Conservation (phyloP, 2,329 filamentous ascomycete species). For the Thielaviopsis euricoi region DNA sequence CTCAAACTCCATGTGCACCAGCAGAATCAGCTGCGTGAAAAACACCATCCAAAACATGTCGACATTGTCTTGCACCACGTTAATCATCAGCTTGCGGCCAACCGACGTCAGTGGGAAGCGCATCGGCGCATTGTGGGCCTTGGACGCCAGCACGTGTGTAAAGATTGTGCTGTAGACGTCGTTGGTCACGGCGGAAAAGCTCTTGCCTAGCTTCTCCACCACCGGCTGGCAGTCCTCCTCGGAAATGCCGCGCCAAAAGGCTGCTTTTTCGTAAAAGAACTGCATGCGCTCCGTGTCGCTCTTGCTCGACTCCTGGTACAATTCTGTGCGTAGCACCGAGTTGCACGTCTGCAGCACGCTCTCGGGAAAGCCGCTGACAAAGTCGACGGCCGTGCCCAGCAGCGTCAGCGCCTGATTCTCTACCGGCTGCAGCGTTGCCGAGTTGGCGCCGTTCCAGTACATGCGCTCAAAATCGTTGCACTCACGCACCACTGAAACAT, state of each 20-base stretch:
- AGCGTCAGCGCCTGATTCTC: constrained; percentile 42
- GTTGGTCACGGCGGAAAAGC: constrained; percentile 41
- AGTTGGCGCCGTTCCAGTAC: constrained; percentile 26
- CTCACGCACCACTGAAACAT: constrained; percentile 59
- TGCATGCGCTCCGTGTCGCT: constrained; percentile 61
- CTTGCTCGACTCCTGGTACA: constrained; percentile 56
- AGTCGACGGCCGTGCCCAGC: constrained; percentile 51
- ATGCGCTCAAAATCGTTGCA: constrained; percentile 66
- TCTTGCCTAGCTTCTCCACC: constrained; percentile 49
- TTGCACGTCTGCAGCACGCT: constrained; percentile 52
- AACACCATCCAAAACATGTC: constrained; percentile 57
- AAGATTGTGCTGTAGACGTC: constrained; percentile 37
- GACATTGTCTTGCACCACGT: constrained; percentile 63
- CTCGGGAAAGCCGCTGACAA: constrained; percentile 54
- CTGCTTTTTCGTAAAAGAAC: constrained; percentile 60
- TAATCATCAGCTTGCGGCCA: constrained; percentile 58
- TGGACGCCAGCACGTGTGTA: constrained; percentile 17
- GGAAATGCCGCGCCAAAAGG: constrained; percentile 61
- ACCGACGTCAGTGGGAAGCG: constrained; percentile 51
- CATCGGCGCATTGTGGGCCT: constrained; percentile 22
- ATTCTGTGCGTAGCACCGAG: constrained; percentile 50
- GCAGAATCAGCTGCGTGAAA: constrained; percentile 65
- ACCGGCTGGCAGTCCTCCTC: constrained; percentile 65
- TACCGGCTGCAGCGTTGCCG: constrained; percentile 30
- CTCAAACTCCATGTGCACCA: constrained; percentile 76